Evolutionary conservation across 805 yeast species (phyloP), one percentile per base, ranked within the genome.

Genomic region (Cyberlindnera euphorbiiphila): DNA sequence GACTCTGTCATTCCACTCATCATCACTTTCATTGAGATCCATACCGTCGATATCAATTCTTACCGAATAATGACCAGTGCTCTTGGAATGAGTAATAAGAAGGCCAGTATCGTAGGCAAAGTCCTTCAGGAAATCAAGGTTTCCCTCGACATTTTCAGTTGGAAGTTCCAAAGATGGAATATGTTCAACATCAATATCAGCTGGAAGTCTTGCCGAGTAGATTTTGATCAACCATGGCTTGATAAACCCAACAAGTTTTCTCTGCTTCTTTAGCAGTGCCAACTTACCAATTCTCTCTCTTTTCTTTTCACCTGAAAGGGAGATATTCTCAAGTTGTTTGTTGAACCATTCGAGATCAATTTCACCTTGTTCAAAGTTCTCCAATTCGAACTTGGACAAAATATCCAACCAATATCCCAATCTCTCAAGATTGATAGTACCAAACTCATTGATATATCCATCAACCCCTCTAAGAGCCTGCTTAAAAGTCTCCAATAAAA

Each of bases 261-360:
- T 81, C 60, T 91, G 95, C 45, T 79, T 84, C 47, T 79, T 81
- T 36, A 81, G 56, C 28, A 85, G 58, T 14, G 83, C 64, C 32
- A 81, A 63, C 49, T 78, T 81, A 4, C 91, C 89, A 32, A 69
- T 66, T 50, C 76, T 73, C 40, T 71, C 73, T 61, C 87, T 74
- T 59, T 72, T 81, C 60, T 68, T 76, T 50, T 78, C 85, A 52
- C 91, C 93, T 35, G 77, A 69, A 31, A 80, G 64, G 6, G 91
- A 82, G 39, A 85, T 78, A 53, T 81, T 81, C 48, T 85, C 94
- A 44, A 91, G 71, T 54, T 85, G 85, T 53, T 81, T 74, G 61
- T 87, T 87, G 62, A 87, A 86, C 96, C 96, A 89, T 45, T 84
- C 93, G 23, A 85, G 78, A 59, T 89, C 96, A 38, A 86, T 68